Evolutionary conservation across 2,329 filamentous ascomycete genomes (phyloP), one percentile per base, ranked within the genome.

Genomic region (Phialocephala sp.): DNA sequence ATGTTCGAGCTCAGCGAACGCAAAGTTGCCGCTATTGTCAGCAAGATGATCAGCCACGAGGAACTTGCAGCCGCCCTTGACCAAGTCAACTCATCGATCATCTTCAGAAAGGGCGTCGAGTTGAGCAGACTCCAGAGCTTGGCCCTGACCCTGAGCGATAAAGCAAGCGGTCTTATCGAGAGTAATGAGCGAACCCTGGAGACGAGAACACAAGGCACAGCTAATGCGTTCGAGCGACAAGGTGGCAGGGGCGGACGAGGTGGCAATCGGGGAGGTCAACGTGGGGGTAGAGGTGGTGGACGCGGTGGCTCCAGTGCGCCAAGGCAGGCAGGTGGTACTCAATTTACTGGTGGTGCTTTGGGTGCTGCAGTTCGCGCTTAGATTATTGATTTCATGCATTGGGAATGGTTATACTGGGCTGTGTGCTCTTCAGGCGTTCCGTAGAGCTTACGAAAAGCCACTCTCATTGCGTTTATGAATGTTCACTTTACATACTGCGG

Each of bases 31-130:
- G 93, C 95, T 41, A 89, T 99, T 63, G 89, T 99, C 76, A 97
- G 93, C 86, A 97, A 97, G 85, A 99, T 99, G 95, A 98, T 99
- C 80, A 97, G 93, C 75, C 95, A 99, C 83, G 95, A 99, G 81
- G 95, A 99, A 81, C 89, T 99, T 59, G 92, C 92, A 11, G 95
- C 95, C 52, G 96, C 95, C 43, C 88, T 99, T 35, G 96, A 99
- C 83, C 95, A 99, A 82, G 94, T 99, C 81, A 97, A 96, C 76
- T 90, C 91, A 72, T 96, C 93, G 60, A 93, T 99, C 80, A 95
- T 98, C 82, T 99, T 99, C 92, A 91, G 95, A 80, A 98, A 99
- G 89, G 96, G 95, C 66, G 95, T 99, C 69, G 96, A 99, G 85
- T 88, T 99, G 71, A 97, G 93, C 76, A 89, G 96, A 73, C 88